These are phyloP conservation scores for Trametes meyenii DNA, from an alignment of 768 basidiomycete genomes.

Conservation along the genomic window DNA sequence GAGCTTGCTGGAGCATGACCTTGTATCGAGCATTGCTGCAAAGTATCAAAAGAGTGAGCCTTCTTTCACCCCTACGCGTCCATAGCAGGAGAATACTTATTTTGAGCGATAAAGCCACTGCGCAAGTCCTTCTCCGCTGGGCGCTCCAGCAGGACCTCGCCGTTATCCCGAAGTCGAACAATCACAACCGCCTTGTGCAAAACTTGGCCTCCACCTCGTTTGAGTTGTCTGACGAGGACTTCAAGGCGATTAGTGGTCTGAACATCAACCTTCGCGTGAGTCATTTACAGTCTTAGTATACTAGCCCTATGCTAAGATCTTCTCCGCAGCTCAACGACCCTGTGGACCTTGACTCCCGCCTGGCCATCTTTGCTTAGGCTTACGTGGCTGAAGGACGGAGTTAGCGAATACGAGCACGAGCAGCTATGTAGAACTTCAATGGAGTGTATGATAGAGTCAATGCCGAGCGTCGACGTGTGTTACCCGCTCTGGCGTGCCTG, in stretches of 20 bases:
- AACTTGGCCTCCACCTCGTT: constrained; percentile 52
- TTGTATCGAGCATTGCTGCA: constrained; percentile 47
- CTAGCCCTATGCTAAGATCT: neutral
- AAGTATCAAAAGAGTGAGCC: constrained; percentile 56
- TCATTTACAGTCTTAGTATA: constrained; percentile 1
- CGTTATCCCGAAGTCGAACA: constrained; percentile 53
- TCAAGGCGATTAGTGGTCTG: constrained; percentile 57
- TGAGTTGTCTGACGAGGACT: constrained; percentile 58
- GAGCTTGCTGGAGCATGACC: constrained; percentile 57
- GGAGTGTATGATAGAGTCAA: constrained; percentile 8
- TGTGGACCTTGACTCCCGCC: constrained; percentile 60
- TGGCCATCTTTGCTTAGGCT: constrained; percentile 68
- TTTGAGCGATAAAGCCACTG: constrained; percentile 17
- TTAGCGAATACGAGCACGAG: neutral
- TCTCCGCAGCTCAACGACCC: constrained; percentile 67
- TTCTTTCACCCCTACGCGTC: neutral
- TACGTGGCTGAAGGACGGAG: neutral
- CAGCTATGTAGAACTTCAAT: neutral
- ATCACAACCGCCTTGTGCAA: constrained; percentile 39
- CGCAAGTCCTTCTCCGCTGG: constrained; percentile 54
- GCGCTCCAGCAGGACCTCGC: constrained; percentile 49
- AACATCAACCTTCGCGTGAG: constrained; percentile 67
- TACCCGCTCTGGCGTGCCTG: neutral
- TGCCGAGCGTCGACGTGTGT: neutral
- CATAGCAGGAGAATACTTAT: neutral